These are phyloP conservation scores for Phytophthora quininea DNA, from an alignment of 352 stramenopile genomes.

Conservation along the genomic window DNA sequence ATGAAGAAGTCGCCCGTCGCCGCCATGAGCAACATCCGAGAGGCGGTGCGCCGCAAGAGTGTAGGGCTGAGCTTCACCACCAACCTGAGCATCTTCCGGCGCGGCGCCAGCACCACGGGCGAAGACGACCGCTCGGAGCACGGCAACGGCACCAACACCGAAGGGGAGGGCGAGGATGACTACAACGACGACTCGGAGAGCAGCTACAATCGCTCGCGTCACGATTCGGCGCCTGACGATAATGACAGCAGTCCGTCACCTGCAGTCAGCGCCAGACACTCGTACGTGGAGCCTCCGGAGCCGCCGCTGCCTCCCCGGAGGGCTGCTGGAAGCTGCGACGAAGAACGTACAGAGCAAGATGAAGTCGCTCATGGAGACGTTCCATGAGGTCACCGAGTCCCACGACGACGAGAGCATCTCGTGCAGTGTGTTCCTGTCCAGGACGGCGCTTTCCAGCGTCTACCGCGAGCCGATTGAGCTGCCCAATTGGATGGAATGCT, in stretches of 20 bases:
- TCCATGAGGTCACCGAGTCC: constrained; percentile 63
- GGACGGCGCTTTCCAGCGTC: constrained; percentile 52
- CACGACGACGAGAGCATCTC: constrained; percentile 63
- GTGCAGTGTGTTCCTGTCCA: constrained; percentile 67
- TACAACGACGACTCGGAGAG: constrained; percentile 47
- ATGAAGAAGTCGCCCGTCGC: constrained; percentile 61
- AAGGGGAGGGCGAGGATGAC: constrained; percentile 36
- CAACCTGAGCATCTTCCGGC: constrained; percentile 64
- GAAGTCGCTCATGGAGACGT: constrained; percentile 66
- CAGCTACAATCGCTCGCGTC: constrained; percentile 46
- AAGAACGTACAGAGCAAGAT: constrained; percentile 81
- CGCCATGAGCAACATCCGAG: constrained; percentile 61
- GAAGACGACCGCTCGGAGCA: constrained; percentile 49
- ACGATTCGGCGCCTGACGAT: constrained; percentile 47
- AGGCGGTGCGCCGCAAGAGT: constrained; percentile 67
- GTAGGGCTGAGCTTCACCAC: constrained; percentile 68
- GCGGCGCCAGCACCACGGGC: constrained; percentile 39
- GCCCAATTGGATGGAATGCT: constrained; percentile 62
- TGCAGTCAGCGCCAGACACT: constrained; percentile 35
- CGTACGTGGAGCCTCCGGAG: constrained; percentile 68
- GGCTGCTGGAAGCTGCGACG: constrained; percentile 61
- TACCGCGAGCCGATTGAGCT: constrained; percentile 70
- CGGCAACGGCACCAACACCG: constrained; percentile 10
- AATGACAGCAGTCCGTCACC: constrained; percentile 42
- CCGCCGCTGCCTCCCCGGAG: constrained; percentile 55